Base-by-base conservation (phyloP, 108 stramenopile genomes). In the Nannochloropsis gaditana region DNA sequence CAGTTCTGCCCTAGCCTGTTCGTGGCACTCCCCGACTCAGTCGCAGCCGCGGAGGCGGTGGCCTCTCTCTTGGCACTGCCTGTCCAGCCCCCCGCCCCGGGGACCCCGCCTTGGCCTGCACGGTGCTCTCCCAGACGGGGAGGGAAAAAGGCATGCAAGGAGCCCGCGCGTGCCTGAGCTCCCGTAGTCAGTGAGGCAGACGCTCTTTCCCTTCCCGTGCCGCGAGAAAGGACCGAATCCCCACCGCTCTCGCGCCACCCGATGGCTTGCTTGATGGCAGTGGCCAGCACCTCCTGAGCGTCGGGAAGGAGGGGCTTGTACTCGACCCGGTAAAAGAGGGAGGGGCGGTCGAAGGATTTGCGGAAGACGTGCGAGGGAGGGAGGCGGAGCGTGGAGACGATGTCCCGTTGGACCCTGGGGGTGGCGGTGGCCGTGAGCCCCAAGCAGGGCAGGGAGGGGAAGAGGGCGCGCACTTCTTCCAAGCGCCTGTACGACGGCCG, bases 401-500 rank as follows among this genome's bases (percentile, higher is more conserved):
- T 80, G 82, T 44, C 85, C 3, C 10, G 15, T 17, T 43, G 41
- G 19, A 86, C 90, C 42, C 42, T 43, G 5, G 89, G 85, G 2
- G 90, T 90, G 73, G 90, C 90, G 0, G 90, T 91, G 45, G 90
- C 90, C 9, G 90, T 91, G 50, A 91, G 87, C 41, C 90, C 90
- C 1, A 90, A 84, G 50, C 86, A 21, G 11, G 90, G 90, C 11
- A 90, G 87, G 44, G 42, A 21, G 8, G 90, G 90, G 44, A 89
- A 90, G 15, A 80, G 44, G 50, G 43, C 44, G 85, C 89, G 87
- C 41, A 89, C 44, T 9, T 44, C 11, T 9, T 85, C 86, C 44
- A 90, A 87, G 84, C 87, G 84, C 11, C 83, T 43, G 80, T 90
- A 90, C 84, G 84, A 94, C 43, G 97, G 97, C 11, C 99, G 91